phyloP scores from a whole-genome alignment of 768 basidiomycete species.

The Rhodotorula babjevae region DNA sequence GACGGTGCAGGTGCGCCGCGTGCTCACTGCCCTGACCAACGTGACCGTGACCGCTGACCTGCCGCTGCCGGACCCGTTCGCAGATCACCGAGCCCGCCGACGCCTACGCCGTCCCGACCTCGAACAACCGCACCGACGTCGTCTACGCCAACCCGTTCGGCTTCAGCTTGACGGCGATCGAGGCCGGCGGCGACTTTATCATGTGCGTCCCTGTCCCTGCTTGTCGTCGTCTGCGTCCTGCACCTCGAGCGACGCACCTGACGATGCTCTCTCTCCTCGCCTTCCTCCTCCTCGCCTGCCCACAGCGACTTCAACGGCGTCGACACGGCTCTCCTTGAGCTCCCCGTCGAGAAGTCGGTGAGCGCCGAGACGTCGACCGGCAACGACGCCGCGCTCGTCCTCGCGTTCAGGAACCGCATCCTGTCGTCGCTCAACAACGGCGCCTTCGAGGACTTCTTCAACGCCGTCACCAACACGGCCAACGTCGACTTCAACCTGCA shows the following conservation, averaged over 20 bases:
- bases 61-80: neutral
- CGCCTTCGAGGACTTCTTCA: slow-evolving; percentile 59
- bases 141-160: slow-evolving; percentile 69
- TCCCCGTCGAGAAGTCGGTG: slow-evolving; percentile 46
- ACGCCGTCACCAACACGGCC: slow-evolving; percentile 56
- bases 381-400: slow-evolving; percentile 52
- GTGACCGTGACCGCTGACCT: no score
- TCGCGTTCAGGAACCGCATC: slow-evolving; percentile 59
- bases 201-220: slow-evolving; percentile 48
- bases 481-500: slow-evolving; percentile 53
- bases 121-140: slow-evolving; percentile 23
- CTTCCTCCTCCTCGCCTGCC: neutral
- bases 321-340: slow-evolving; percentile 22
- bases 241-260: neutral
- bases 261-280: slow-evolving; percentile 52
- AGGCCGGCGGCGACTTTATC: slow-evolving; percentile 57
- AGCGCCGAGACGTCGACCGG: slow-evolving; percentile 66
- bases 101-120: slow-evolving; percentile 50
- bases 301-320: slow-evolving; percentile 26
- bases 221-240: no score
- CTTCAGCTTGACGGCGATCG: slow-evolving; percentile 63
- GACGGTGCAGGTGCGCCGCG: slow-evolving; percentile 45
- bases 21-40: no score
- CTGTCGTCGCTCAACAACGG: slow-evolving; percentile 57
- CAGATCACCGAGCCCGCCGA: slow-evolving; percentile 56